Evolutionary conservation across 768 basidiomycete genomes (phyloP), one percentile per base, ranked within the genome.

Genomic region (Lentinula sp.): DNA sequence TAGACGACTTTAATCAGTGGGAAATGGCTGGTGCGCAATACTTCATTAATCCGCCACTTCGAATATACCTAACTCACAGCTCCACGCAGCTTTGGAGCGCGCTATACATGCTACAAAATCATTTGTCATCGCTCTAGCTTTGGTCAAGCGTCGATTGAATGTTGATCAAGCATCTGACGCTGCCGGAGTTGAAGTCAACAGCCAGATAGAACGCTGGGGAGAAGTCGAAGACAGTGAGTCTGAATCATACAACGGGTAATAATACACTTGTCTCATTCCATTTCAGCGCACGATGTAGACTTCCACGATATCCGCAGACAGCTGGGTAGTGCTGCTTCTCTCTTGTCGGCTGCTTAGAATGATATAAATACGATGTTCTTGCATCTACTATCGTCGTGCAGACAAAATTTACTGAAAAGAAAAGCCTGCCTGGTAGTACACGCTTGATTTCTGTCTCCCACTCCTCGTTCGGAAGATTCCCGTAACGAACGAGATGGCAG

Each of bases 171-270:
- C 96, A 8, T 85, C 95, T 2, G 72, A 85, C 54, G 93, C 92
- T 0, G 83, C 93, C 6, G 88, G 90, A 57, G 95, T 96, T 7
- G 97, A 99, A 74, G 96, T 99, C 0, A 81, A 87, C 64, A 95
- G 93, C 71, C 96, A 98, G 76, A 98, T 98, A 62, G 86, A 95
- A 73, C 82, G 87, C 53, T 99, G 97, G 97, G 97, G 97, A n/a
- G 96, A 98, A 75, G 97, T 99, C 0, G 97, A 98, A 78, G 97
- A 98, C 72, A 93, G 96, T 98, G 68, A 79, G 97, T 80, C 33
- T 23, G 5, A 13, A 46, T 12, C 42, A 56, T 70, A 8, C 20
- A 48, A 48, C 23, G 1, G 1, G 18, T 48, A n/a, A 37, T 28
- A 7, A 37, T 67, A 59, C 61, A 20, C 60, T 66, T 57, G 36